Conservation (phyloP, 2,329 filamentous ascomycete species). For the Neopestalotiopsis clavispora region DNA sequence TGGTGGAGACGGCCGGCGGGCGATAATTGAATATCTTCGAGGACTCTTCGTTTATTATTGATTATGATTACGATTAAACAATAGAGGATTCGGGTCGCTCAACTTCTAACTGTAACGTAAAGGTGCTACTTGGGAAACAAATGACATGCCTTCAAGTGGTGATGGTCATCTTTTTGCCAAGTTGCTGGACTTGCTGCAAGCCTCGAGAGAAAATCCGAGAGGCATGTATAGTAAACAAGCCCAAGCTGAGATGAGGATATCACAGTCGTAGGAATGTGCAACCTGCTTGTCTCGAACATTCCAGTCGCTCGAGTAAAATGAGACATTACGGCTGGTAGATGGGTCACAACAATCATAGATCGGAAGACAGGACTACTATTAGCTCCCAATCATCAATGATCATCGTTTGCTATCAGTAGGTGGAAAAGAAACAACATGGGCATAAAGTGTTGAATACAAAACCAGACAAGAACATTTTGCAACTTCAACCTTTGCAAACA, state of each 20-base stretch:
- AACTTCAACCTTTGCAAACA: background rate
- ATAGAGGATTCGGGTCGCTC: no score
- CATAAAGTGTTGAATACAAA: background rate
- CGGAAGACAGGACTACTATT: background rate
- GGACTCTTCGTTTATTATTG: no score
- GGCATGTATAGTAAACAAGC: background rate
- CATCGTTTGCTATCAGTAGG: background rate
- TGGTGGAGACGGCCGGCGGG: background rate
- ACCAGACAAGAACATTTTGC: background rate
- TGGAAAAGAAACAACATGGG: background rate
- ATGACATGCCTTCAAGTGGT: background rate
- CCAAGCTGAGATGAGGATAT: background rate
- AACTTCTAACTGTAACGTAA: background rate
- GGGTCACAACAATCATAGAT: background rate
- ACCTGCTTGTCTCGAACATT: background rate
- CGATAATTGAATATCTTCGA: background rate
- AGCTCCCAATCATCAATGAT: background rate
- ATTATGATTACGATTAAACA: no score
- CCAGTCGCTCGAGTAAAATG: background rate
- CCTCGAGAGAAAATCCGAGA: background rate
- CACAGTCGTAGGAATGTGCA: background rate
- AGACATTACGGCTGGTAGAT: background rate
- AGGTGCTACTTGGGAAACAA: background rate
- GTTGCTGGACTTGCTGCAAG: background rate
- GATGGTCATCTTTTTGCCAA: background rate